Base-by-base conservation (phyloP, 495 filamentous ascomycete species). In the Annulohypoxylon nitens region DNA sequence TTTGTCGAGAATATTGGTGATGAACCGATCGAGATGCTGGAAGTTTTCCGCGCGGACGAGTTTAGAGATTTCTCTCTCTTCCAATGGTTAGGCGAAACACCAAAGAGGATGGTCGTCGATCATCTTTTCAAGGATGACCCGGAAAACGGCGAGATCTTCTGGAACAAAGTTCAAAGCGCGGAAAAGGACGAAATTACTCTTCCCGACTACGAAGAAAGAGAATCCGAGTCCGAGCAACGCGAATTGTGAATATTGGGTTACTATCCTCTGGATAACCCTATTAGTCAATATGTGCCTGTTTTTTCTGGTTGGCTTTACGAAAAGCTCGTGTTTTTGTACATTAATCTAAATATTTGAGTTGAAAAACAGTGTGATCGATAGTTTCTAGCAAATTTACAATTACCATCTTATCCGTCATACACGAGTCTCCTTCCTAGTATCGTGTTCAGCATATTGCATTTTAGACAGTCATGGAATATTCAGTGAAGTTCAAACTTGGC, bases 71-170 rank as follows among this genome's bases (percentile, higher is more conserved):
- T 92, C 72, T 89, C 86, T 4, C 80, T 92, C 14, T 89, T 90
- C 75, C 89, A 92, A 78, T 92, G 90, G 90, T 76, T 92, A 73
- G 90, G 89, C 4, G 87, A 90, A 81, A 90, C 89, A 12, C 90
- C 90, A 23, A 80, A 84, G 77, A 76, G 85, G 47, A 81, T 90
- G 79, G 89, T 92, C 23, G 82, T 83, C 23, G 90, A 92, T 55
- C 86, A 89, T 71, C 61, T 92, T 14, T 92, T 91, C 75, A 74
- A 81, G 26, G 80, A 82, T 23, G 86, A 90, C 66, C 78, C 82
- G 14, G 81, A 87, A 73, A 82, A 82, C 0, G 87, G 86, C 14
- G 80, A 87, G 71, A 85, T 82, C 62, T 91, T 91, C 69, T 78
- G 85, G 79, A 77, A 85, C 47, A 80, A 83, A 67, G 83, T 91